Conservation (phyloP, 495 filamentous ascomycete species). For the Penicillium atrosanguineum region DNA sequence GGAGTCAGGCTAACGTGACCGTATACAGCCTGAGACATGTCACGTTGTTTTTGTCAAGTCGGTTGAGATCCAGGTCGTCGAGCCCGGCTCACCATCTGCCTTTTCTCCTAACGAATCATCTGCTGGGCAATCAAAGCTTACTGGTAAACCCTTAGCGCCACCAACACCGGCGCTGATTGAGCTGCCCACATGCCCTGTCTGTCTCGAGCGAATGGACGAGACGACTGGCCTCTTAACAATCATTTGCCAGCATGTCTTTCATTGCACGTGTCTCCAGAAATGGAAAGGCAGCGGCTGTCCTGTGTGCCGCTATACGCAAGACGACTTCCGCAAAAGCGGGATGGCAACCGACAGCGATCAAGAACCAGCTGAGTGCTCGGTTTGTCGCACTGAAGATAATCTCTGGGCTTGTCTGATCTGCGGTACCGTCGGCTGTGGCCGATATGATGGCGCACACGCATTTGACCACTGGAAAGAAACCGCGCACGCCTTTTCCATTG, state of each 20-base stretch:
- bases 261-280: slow-evolving; percentile 94
- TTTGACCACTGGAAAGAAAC: slow-evolving; percentile 92
- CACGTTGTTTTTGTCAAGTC: slow-evolving; percentile 95
- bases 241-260: slow-evolving; percentile 96
- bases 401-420: slow-evolving; percentile 96
- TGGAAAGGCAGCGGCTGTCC: slow-evolving; percentile 94
- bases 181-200: slow-evolving; percentile 94
- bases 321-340: slow-evolving; percentile 40
- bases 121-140: slow-evolving; percentile 49
- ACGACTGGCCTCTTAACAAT: slow-evolving; percentile 93
- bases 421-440: slow-evolving; percentile 87
- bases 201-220: slow-evolving; percentile 97
- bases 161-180: slow-evolving; percentile 88
- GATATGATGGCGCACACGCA: slow-evolving; percentile 91
- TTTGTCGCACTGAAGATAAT: slow-evolving; percentile 74
- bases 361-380: slow-evolving; percentile 57
- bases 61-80: slow-evolving; percentile 60
- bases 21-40: slow-evolving; percentile 83
- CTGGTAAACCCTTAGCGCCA: slow-evolving; percentile 81
- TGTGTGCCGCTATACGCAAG: slow-evolving; percentile 86
- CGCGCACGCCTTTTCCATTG: slow-evolving; percentile 85
- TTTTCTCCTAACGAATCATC: slow-evolving; percentile 36
- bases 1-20: background rate
- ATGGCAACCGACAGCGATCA: slow-evolving; percentile 30
- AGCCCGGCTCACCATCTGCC: slow-evolving; percentile 18